phyloP scores from a whole-genome alignment of 306 rosid species.

The Citrullus colocynthis region DNA sequence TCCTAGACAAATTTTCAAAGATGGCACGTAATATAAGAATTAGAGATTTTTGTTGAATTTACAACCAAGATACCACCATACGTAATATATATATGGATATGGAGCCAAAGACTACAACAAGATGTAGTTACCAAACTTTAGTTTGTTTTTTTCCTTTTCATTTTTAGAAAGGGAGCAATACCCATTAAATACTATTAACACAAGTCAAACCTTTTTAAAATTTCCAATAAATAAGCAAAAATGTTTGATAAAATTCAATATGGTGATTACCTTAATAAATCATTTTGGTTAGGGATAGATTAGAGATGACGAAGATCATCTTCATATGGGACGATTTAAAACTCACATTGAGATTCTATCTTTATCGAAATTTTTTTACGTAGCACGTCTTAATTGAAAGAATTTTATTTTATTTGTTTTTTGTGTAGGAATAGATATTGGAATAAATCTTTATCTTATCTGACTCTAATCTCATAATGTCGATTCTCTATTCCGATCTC shows the following conservation, averaged over 20 bases:
- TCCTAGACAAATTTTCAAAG: neutral
- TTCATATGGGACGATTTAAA: neutral
- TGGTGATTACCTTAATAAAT: neutral
- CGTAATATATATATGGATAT: neutral
- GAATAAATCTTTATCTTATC: neutral
- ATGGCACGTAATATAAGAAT: neutral
- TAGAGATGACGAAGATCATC: neutral
- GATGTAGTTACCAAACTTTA: neutral
- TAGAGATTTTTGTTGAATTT: neutral
- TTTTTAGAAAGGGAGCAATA: neutral
- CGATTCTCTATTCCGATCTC: neutral
- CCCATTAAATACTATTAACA: neutral
- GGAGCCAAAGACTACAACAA: neutral
- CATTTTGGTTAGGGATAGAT: neutral
- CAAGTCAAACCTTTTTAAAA: neutral
- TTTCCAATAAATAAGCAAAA: neutral
- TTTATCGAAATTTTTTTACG: neutral
- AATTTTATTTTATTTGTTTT: neutral
- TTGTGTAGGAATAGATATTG: neutral
- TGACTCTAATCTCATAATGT: neutral
- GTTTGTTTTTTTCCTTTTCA: neutral
- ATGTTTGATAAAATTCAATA: neutral
- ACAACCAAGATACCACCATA: neutral
- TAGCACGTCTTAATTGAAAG: neutral
- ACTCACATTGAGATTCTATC: neutral